Conservation (phyloP, 2,329 filamentous ascomycete genomes). For the Orbilia ellipsospora region DNA sequence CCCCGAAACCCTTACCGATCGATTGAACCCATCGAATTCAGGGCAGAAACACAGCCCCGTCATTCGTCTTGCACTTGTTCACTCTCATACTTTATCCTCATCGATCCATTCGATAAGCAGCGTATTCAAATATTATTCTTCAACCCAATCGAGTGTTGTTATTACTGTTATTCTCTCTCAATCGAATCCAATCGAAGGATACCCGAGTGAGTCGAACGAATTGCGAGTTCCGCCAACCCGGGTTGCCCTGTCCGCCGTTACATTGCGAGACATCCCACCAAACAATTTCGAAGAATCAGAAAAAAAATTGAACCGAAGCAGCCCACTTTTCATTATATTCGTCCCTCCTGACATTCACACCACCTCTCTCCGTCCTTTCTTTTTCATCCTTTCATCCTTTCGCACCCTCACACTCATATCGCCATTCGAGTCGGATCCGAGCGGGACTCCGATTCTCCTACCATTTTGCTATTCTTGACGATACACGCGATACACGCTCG, state of each 20-base stretch:
- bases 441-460: slow-evolving; percentile 27
- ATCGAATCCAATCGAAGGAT: not conserved
- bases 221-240: slow-evolving; percentile 36
- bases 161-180: not conserved
- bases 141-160: not conserved
- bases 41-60: no score
- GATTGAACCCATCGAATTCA: no score
- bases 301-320: slow-evolving; percentile 26
- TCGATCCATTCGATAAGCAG: no score
- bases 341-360: slow-evolving; percentile 43
- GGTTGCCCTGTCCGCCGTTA: slow-evolving; percentile 6
- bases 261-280: slow-evolving; percentile 9
- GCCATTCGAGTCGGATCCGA: slow-evolving; percentile 25
- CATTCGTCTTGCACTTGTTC: no score
- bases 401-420: not conserved
- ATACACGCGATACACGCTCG: slow-evolving; percentile 19
- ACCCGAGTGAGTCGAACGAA: no score
- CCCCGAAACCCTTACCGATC: no score
- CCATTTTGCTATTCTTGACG: not conserved
- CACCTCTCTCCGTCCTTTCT: slow-evolving; percentile 14
- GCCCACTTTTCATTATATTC: slow-evolving; percentile 19
- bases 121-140: not conserved
- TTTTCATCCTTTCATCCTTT: not conserved
- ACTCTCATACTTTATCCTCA: no score
- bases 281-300: slow-evolving; percentile 4